Evolutionary conservation across 2,329 filamentous ascomycete genomes (phyloP).

Genomic region (Aspergillus felis): DNA sequence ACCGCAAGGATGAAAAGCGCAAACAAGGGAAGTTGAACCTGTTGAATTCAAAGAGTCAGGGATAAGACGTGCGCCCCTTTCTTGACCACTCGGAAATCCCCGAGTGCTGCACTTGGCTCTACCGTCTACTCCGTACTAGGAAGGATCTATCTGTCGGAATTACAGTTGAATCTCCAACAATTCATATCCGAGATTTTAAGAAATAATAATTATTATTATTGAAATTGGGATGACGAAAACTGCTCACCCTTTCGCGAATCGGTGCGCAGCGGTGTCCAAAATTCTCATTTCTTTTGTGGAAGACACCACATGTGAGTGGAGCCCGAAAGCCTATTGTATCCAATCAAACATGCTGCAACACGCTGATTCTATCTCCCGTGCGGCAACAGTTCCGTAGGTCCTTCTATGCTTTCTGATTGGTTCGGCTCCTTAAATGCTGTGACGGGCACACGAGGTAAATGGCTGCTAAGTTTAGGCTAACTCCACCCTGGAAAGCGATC

Average conservation of each 20-base stretch:
- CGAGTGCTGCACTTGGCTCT: not conserved
- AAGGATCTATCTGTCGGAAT: no score
- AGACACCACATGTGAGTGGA: conserved; percentile 7
- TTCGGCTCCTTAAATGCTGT: not conserved
- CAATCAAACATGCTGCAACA: not conserved
- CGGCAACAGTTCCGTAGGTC: not conserved
- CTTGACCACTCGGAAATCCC: not conserved
- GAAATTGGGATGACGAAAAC: not conserved
- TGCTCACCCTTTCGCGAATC: not conserved
- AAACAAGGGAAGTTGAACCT: not conserved
- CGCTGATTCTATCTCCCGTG: conserved; percentile 8
- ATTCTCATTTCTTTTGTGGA: conserved; percentile 3
- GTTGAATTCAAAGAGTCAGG: not conserved
- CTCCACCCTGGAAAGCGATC: conserved; percentile 4
- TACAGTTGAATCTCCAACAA: not conserved
- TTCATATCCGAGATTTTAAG: not conserved
- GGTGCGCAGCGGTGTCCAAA: conserved; percentile 4
- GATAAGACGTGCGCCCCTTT: not conserved
- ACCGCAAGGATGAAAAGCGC: not conserved
- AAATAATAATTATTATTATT: not conserved
- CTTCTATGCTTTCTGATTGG: not conserved
- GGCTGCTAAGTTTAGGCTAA: conserved; percentile 6
- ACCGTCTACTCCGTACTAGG: no score
- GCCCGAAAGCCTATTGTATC: not conserved
- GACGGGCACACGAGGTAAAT: conserved; percentile 2